A percentile compares a stretch with the other conserved stretches of the same genome.
phyloP scores from a whole-genome alignment of 1,139 yeast species.

The Scheffersomyces segobiensis region DNA sequence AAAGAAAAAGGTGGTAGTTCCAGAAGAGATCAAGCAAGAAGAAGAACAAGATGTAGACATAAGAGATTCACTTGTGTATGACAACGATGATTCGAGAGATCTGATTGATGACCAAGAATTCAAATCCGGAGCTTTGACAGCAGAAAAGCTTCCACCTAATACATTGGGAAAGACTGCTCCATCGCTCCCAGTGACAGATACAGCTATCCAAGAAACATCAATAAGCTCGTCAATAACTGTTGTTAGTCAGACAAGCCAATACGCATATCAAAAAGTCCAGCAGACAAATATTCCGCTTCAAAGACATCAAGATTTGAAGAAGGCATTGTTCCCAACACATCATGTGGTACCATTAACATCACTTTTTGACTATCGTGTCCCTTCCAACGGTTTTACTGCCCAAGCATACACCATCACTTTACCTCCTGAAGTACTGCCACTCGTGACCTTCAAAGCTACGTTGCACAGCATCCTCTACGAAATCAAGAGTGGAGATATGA shows the following conservation, averaged over 20 bases:
- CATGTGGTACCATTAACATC: slow-evolving; percentile 19
- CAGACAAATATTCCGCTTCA: slow-evolving; percentile 18
- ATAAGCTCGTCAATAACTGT: slow-evolving; percentile 16
- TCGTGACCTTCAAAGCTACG: slow-evolving; percentile 43
- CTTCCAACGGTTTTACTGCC: slow-evolving; percentile 43
- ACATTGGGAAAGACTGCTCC: slow-evolving; percentile 20
- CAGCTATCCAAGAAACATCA: slow-evolving; percentile 20
- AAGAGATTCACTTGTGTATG: neutral
- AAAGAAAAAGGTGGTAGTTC: slow-evolving; percentile 21
- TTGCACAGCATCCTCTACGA: slow-evolving; percentile 43
- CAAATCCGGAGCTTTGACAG: slow-evolving; percentile 1
- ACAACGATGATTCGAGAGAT: slow-evolving; percentile 3
- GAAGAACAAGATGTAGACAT: slow-evolving; percentile 14
- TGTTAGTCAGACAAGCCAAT: slow-evolving; percentile 23
- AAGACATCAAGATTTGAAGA: slow-evolving; percentile 28
- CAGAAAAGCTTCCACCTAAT: slow-evolving; percentile 9
- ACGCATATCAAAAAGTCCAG: slow-evolving; percentile 25
- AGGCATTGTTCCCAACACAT: slow-evolving; percentile 36
- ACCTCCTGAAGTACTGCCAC: slow-evolving; percentile 46
- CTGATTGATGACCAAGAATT: slow-evolving; percentile 6
- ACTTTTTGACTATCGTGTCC: slow-evolving; percentile 46
- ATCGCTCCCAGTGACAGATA: slow-evolving; percentile 16
- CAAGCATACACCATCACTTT: slow-evolving; percentile 45
- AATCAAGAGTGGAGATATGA: slow-evolving; percentile 32
- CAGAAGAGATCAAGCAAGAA: slow-evolving; percentile 17